These are phyloP conservation scores for Omphalotus olearius DNA, from an alignment of 1,284 basidiomycete genomes.

Conservation along the genomic window DNA sequence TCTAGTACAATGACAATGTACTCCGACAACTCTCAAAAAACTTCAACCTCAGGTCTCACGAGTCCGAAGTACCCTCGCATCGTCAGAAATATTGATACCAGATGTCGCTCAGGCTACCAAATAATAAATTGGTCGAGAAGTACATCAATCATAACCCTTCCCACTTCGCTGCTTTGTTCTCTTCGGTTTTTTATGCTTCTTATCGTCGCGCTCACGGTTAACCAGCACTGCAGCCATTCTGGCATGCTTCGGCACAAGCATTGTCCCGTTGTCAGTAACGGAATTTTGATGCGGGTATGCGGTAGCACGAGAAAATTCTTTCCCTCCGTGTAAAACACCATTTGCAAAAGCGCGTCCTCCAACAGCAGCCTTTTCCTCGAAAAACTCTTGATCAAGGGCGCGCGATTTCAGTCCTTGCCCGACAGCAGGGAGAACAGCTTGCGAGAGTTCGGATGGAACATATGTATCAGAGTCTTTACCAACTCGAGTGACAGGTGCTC, in stretches of 20 bases:
- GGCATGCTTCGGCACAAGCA: constrained; percentile 44
- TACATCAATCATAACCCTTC: constrained; percentile 74
- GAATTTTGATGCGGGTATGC: constrained; percentile 80
- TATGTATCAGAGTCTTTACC: constrained; percentile 81
- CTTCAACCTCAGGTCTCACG: too few relatives aligned
- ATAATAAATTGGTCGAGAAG: too few relatives aligned
- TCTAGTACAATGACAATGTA: too few relatives aligned
- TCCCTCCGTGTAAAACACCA: constrained; percentile 48
- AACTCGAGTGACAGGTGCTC: constrained; percentile 82
- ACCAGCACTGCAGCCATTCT: constrained; percentile 44
- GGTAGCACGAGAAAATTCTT: constrained; percentile 58
- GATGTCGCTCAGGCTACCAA: too few relatives aligned
- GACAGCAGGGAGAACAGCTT: constrained; percentile 25
- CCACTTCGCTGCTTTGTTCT: constrained; percentile 86
- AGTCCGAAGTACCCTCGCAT: too few relatives aligned
- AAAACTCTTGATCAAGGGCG: constrained; percentile 85
- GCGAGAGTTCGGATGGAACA: constrained; percentile 37
- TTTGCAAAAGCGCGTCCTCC: constrained; percentile 62
- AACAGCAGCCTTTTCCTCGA: constrained; percentile 50
- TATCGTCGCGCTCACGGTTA: constrained; percentile 49
- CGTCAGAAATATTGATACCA: too few relatives aligned
- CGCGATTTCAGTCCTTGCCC: constrained; percentile 49
- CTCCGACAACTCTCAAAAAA: too few relatives aligned
- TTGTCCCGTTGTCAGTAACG: constrained; percentile 73
- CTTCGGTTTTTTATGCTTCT: constrained; percentile 88